Base-by-base conservation (phyloP, 352 stramenopile species). In the Nothophytophthora sp. region DNA sequence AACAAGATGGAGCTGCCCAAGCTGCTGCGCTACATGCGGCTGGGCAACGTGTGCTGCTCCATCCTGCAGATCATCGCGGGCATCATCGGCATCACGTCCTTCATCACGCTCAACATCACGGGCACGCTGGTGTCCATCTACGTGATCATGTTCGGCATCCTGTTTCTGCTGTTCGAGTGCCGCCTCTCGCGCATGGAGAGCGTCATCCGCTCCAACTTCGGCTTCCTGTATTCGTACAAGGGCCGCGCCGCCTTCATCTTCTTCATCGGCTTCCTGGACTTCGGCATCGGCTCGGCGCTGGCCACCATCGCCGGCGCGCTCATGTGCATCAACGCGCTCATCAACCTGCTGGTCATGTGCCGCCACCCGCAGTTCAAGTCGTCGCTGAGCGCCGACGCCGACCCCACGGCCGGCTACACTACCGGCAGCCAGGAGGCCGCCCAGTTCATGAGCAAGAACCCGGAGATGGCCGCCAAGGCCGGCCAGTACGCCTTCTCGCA, bases 1-100 rank as follows among this genome's bases (percentile, higher is more conserved):
- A 95, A 95, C 74, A 91, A 90, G 59, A 95, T 95, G 79, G 84
- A 92, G 52, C 70, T 92, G n/a, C 84, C 84, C 24, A 95, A 92
- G 69, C 66, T 95, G 22, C 66, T 95, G 41, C 80, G 84, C 52
- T 90, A 90, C 68, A 95, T 95, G 84, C 84, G 84, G 12, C 47
- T 95, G 36, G 68, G 80, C 50, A 95, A 95, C 60, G 84, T 95
- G 41, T 58, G 70, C n/a, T 92, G 81, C 58, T 90, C 84, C 8
- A 75, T 92, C 43, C 54, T 95, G 32, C 81, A 92, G 70, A 81
- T 92, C 60, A 81, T 95, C 50, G 81, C 84, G 1, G 84, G 84
- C 10, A 57, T 92, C 53, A 76, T 87, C 50, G 84, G 84, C 49
- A 81, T 95, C 65, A 90, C 77, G 36, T 88, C 73, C 41, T 92